These are phyloP conservation scores for Akanthomyces muscarius DNA, from an alignment of 2,329 filamentous ascomycete species.

Conservation along the genomic window DNA sequence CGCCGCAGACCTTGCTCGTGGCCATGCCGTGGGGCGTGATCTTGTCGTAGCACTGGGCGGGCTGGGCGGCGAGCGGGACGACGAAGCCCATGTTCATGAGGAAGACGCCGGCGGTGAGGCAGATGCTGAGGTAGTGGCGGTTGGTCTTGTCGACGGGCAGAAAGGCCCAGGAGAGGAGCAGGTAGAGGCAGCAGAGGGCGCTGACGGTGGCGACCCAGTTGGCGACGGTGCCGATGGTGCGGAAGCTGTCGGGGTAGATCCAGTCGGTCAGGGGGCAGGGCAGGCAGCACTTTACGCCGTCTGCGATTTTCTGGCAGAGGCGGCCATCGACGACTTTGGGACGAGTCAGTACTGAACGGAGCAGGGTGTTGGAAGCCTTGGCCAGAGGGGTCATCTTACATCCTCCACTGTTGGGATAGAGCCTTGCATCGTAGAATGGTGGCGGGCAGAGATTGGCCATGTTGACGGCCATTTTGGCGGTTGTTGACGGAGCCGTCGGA, in stretches of 20 bases:
- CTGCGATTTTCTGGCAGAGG: conserved; percentile 46
- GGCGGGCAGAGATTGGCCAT: conserved; percentile 50
- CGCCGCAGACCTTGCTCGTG: conserved; percentile 74
- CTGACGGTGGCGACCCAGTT: conserved; percentile 80
- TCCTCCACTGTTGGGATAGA: conserved; percentile 59
- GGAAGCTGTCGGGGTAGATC: conserved; percentile 60
- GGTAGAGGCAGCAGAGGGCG: conserved; percentile 66
- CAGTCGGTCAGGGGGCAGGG: conserved; percentile 86
- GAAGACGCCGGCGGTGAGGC: conserved; percentile 69
- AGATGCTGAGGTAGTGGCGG: conserved; percentile 89
- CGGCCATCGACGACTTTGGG: conserved; percentile 55
- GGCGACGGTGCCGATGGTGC: conserved; percentile 58
- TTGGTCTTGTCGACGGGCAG: conserved; percentile 86
- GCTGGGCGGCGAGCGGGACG: conserved; percentile 73
- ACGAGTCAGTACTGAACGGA: conserved; percentile 12
- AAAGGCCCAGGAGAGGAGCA: conserved; percentile 73
- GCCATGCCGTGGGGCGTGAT: conserved; percentile 96
- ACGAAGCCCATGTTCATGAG: conserved; percentile 90
- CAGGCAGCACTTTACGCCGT: conserved; percentile 68
- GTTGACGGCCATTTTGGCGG: not conserved
- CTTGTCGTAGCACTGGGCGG: conserved; percentile 77
- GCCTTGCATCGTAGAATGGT: conserved; percentile 63
- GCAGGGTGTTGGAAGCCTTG: not conserved
- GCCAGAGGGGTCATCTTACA: conserved; percentile 49
- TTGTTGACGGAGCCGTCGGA: not conserved